Evolutionary conservation across 2,329 filamentous ascomycete species (phyloP).

Genomic region (Paradendryphiella salina): DNA sequence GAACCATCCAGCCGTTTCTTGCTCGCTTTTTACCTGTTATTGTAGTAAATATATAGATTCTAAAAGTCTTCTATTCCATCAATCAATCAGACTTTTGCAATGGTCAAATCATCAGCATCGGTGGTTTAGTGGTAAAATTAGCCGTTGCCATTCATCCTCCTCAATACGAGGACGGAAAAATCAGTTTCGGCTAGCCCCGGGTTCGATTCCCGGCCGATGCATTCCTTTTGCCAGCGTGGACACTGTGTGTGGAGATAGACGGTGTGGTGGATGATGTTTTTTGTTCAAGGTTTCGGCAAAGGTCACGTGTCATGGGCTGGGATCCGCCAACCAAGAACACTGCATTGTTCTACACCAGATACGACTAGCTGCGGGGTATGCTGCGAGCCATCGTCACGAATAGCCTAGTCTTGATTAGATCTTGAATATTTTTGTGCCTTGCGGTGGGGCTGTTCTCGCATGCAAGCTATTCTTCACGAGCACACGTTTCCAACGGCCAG

Average conservation of each 20-base stretch:
- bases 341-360: neutral
- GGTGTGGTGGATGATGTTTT: neutral
- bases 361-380: neutral
- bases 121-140: slow-evolving; percentile 37
- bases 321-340: neutral
- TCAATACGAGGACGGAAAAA: neutral
- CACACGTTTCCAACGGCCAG: neutral
- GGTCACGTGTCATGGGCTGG: neutral
- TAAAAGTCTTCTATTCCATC: neutral
- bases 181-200: slow-evolving; percentile 31
- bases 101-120: slow-evolving; percentile 2
- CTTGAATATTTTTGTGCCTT: neutral
- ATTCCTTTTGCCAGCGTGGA: slow-evolving; percentile 5
- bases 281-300: neutral
- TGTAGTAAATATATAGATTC: neutral
- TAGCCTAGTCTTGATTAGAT: neutral
- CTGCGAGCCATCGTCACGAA: slow-evolving; percentile 1
- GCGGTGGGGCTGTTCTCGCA: neutral
- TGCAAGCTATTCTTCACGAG: neutral
- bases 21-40: too few species aligned
- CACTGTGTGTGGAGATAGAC: neutral
- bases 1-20: too few species aligned
- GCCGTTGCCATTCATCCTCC: slow-evolving; percentile 24
- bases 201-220: slow-evolving; percentile 35
- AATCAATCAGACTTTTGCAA: neutral